phyloP scores from a whole-genome alignment of 1,139 yeast species.

The Pichia sp. region DNA sequence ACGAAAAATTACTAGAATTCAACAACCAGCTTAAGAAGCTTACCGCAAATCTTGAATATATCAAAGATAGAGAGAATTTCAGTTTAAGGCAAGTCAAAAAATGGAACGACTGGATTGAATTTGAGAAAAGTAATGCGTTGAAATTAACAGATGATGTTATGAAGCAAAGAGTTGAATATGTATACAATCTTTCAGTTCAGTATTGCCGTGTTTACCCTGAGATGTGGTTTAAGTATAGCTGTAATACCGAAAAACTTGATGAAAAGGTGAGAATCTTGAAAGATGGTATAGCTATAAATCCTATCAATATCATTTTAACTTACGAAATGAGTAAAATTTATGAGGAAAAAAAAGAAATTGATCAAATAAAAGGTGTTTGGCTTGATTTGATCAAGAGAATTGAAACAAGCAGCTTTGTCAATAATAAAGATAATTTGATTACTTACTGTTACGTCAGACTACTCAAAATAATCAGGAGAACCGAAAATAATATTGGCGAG shows the following conservation, averaged over 20 bases:
- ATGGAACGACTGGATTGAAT: constrained; percentile 73
- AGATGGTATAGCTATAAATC: constrained; percentile 58
- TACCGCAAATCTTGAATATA: constrained; percentile 27
- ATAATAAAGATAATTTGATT: constrained; percentile 27
- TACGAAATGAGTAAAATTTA: constrained; percentile 62
- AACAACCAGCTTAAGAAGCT: constrained; percentile 52
- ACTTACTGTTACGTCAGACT: constrained; percentile 47
- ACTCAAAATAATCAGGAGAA: constrained; percentile 54
- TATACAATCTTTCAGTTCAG: constrained; percentile 65
- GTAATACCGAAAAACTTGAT: constrained; percentile 15
- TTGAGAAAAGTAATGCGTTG: constrained; percentile 70
- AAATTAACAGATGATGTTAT: constrained; percentile 41
- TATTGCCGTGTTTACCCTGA: constrained; percentile 69
- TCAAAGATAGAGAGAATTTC: constrained; percentile 12
- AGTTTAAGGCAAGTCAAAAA: constrained; percentile 36
- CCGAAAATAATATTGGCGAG: constrained; percentile 54
- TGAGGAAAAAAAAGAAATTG: constrained; percentile 50
- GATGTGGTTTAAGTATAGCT: constrained; percentile 66
- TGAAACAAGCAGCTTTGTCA: constrained; percentile 25
- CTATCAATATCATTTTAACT: constrained; percentile 59
- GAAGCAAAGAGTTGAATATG: constrained; percentile 56
- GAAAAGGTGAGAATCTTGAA: constrained; percentile 33
- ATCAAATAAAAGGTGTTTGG: constrained; percentile 46
- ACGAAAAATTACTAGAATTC: constrained; percentile 82
- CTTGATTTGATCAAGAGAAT: constrained; percentile 37